Conservation (phyloP, 2,329 filamentous ascomycete genomes). For the Pseudocercospora cruenta region DNA sequence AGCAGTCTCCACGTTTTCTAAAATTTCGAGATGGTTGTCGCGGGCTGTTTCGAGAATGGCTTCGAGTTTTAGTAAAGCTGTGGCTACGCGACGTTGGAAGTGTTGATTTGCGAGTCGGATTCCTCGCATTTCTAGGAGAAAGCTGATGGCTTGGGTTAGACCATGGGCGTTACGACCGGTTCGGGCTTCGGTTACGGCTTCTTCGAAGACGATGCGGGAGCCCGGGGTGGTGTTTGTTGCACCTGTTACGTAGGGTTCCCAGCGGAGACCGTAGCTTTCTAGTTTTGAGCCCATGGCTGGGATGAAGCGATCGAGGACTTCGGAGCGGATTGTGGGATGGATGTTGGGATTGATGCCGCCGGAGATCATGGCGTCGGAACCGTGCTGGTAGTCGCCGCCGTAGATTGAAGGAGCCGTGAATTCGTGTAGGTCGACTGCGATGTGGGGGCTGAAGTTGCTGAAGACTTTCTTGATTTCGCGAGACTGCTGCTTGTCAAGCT, state of each 20-base stretch:
- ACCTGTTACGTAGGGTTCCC: conserved; percentile 42
- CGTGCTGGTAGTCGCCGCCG: neutral
- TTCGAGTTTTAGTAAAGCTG: neutral
- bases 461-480: neutral
- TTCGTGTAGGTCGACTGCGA: neutral
- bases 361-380: neutral
- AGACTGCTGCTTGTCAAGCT: neutral
- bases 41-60: neutral
- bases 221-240: conserved; percentile 19
- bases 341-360: conserved; percentile 16
- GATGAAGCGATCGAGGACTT: conserved; percentile 39
- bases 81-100: neutral
- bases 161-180: neutral
- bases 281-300: conserved; percentile 34
- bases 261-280: conserved; percentile 36
- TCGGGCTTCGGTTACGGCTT: neutral
- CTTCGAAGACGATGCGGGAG: conserved; percentile 17
- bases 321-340: conserved; percentile 36
- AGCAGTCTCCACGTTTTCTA: neutral
- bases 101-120: neutral
- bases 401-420: neutral
- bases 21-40: neutral
- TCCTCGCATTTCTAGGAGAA: neutral
- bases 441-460: neutral
- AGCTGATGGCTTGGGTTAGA: neutral